phyloP scores from a whole-genome alignment of 108 stramenopile genomes.

The Cafeteria roenbergensis region DNA sequence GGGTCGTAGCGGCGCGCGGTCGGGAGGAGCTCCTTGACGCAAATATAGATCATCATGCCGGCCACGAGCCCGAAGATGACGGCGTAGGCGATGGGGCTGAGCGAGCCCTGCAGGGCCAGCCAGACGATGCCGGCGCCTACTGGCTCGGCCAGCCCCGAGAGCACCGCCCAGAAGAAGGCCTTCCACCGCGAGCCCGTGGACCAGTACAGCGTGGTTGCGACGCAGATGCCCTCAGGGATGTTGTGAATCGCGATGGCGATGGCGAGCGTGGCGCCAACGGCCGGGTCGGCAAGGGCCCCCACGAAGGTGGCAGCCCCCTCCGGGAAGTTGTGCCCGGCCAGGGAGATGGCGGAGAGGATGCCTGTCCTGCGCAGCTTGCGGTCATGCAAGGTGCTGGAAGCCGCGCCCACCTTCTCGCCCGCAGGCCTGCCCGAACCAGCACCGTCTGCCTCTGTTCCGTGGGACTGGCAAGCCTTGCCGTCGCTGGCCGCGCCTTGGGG shows the following conservation, averaged over 20 bases:
- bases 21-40: constrained; percentile 69
- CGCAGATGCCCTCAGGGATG: constrained; percentile 71
- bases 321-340: constrained; percentile 72
- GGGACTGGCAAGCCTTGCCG: neutral
- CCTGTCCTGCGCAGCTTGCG: constrained; percentile 45
- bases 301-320: constrained; percentile 69
- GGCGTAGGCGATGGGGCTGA: constrained; percentile 47
- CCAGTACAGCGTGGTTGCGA: constrained; percentile 70
- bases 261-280: constrained; percentile 56
- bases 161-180: constrained; percentile 58
- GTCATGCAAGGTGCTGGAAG: neutral
- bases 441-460: neutral
- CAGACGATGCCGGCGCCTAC: constrained; percentile 61
- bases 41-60: constrained; percentile 77
- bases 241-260: constrained; percentile 75
- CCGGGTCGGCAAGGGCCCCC: constrained; percentile 52
- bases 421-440: neutral
- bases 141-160: constrained; percentile 61
- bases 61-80: constrained; percentile 64
- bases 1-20: constrained; percentile 84
- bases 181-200: constrained; percentile 63
- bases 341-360: constrained; percentile 56
- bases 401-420: neutral
- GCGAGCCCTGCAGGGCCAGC: constrained; percentile 40
- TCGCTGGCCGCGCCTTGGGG: neutral